Evolutionary conservation across 202 grass and related monocot species (phyloP), one percentile per base, ranked within the genome.

Genomic region (Panicum hallii): DNA sequence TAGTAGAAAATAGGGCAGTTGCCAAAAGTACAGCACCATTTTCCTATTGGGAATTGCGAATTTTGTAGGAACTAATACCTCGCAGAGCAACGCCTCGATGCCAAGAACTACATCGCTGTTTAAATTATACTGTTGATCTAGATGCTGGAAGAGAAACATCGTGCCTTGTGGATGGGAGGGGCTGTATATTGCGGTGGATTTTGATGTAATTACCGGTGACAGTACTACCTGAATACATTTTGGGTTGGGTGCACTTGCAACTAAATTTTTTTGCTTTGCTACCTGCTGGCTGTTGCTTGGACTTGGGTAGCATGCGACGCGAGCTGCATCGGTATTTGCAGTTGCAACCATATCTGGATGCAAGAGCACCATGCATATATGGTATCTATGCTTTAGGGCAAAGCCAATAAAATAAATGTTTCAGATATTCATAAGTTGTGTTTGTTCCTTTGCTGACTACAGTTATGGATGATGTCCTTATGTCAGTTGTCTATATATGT

Each of bases 11-110:
- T 49, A 45, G 50, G 80, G 70, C 75, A 61, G 56, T 68, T 72
- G 69, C 82, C 76, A 73, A 72, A 72, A 80, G 74, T 73, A 67
- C 48, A 56, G 42, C 70, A 43, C 80, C 80, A 70, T 85, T 72
- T 73, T 32, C 60, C 50, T 32, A 77, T 64, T 71, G 64, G 60
- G 68, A 88, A 74, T 19, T 22, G 64, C 54, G 45, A 80, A 48
- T 79, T 90, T 93, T 88, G 86, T 88, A 90, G 82, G 85, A 87
- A 62, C 43, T 70, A 38, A 80, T 84, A 60, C 78, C 32, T 79
- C 82, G 22, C 32, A 78, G 54, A 63, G 57, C 49, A 89, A 15
- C 20, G 17, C 74, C 41, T 78, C 46, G 74, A 65, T 81, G 66
- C 20, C 36, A 77, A 80, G 82, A 82, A 34, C 5, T 38, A 57